phyloP scores from a whole-genome alignment of 2,329 filamentous ascomycete species.

The Colletotrichum ledebouriae region DNA sequence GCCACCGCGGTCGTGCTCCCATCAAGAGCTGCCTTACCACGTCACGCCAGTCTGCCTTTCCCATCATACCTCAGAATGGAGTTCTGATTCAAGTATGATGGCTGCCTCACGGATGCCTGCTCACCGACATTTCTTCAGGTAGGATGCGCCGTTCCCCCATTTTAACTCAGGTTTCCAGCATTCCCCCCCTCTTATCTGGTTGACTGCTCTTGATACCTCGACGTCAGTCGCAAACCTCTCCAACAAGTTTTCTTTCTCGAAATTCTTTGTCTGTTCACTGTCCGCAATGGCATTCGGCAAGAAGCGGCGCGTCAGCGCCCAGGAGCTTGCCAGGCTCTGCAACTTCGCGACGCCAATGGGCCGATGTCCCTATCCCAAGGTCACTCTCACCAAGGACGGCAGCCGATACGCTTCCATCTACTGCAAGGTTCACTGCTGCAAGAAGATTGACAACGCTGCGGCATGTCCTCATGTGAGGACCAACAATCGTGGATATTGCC shows the following conservation, averaged over 20 bases:
- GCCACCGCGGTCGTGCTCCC: conserved; percentile 6
- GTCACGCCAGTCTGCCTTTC: conserved; percentile 13
- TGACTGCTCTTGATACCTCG: conserved; percentile 4
- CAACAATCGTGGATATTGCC: conserved; percentile 37
- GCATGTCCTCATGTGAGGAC: conserved; percentile 37
- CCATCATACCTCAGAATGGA: background rate
- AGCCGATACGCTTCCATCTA: conserved; percentile 19
- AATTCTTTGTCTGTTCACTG: background rate
- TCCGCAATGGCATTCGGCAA: conserved; percentile 29
- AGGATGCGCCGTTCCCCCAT: background rate
- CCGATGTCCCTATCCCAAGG: conserved; percentile 30
- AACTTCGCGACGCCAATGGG: conserved; percentile 30
- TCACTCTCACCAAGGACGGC: conserved; percentile 36
- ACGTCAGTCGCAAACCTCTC: background rate
- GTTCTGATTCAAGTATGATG: background rate
- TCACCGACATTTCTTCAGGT: conserved; percentile 29
- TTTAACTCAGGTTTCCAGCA: conserved; percentile 6
- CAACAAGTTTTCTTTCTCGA: background rate
- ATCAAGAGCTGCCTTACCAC: conserved; percentile 11
- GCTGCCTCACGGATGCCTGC: conserved; percentile 18
- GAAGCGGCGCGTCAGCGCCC: conserved; percentile 22
- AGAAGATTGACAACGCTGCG: conserved; percentile 33
- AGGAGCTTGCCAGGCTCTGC: conserved; percentile 37
- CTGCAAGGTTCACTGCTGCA: conserved; percentile 43
- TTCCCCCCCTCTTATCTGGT: rapidly evolving